These are phyloP conservation scores for Liquidambar formosana DNA, from an alignment of 164 flowering plant genomes.

Conservation along the genomic window DNA sequence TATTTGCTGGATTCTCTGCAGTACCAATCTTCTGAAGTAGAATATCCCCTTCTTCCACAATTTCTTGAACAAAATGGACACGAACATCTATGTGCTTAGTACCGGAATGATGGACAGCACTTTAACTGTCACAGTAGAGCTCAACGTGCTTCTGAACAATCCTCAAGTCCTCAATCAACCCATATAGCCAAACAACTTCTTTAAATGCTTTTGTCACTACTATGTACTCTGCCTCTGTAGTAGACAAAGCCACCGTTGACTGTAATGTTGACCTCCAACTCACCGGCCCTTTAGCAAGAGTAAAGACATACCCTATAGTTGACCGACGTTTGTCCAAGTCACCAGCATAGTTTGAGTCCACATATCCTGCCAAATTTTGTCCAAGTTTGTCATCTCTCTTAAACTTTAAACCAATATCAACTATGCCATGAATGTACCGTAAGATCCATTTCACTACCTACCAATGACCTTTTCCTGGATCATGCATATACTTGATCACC, in stretches of 20 bases:
- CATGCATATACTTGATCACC: no score
- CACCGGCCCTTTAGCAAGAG: not conserved
- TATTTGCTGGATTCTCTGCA: constrained; percentile 8
- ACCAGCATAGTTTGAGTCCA: not conserved
- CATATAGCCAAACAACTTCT: not conserved
- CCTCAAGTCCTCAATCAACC: not conserved
- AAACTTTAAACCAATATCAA: not conserved
- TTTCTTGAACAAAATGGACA: constrained; percentile 4
- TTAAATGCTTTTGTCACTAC: no score
- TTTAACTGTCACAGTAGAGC: constrained; percentile 1
- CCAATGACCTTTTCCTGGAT: no score
- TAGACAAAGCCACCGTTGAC: constrained; percentile 1
- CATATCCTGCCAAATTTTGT: not conserved
- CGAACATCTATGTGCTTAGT: constrained; percentile 11
- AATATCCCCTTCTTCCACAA: not conserved
- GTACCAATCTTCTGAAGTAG: constrained; percentile 5
- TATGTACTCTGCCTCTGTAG: not conserved
- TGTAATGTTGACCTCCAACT: constrained; percentile 1
- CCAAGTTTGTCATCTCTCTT: not conserved
- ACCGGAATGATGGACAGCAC: not conserved
- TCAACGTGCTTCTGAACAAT: not conserved
- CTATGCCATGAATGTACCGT: not conserved
- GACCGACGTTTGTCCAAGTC: not conserved
- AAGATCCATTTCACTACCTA: no score
- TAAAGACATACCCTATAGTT: constrained; percentile 3